Base-by-base conservation (phyloP, 148 eudicot species). In the Cornus suecica region DNA sequence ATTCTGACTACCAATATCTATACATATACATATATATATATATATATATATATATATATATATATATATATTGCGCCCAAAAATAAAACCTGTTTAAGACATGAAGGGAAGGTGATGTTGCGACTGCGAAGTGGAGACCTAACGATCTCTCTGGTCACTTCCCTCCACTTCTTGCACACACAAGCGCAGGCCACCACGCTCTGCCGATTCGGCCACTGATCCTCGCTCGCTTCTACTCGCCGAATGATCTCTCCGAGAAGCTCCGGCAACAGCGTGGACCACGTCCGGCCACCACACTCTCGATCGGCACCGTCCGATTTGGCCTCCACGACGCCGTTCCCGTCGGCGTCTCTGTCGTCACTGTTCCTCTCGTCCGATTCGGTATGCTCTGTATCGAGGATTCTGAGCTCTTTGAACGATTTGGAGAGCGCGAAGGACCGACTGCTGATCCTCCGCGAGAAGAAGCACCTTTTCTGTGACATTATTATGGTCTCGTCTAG, bases 131-230 rank as follows among this genome's bases (percentile, higher is more conserved):
- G 23, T 14, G 89, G 85, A 28, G 79, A 61, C 79, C 76, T 80
- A 18, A 92, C 93, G 31, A 88, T 79, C 75, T 88, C 90, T 29
- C 68, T 82, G 0, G 89, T 83, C 70, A 91, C 85, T 65, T 86
- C 89, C 26, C 97, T 86, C 98, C 98, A 94, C 62, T 82, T 74
- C 80, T 79, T 87, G 82, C 98, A 94, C 28, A 92, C 97, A 48
- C 95, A 90, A 48, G 83, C 97, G 34, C 91, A 89, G 8, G 88
- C 88, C 32, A 92, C 97, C 41, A 94, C 91, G 82, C 85, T 85
- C 26, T 85, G 82, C 1, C 98, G 89, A 28, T 26, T 60, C 13
- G 98, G 98, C 98, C 97, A 94, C 77, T 75, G 82, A 10, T 90
- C 98, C 7, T 92, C 97, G 65, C 82, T 78, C 15, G 82, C 85